These are phyloP conservation scores for Sugiyamaella boreocaroliniensis DNA, from an alignment of 805 yeast genomes.

Conservation along the genomic window DNA sequence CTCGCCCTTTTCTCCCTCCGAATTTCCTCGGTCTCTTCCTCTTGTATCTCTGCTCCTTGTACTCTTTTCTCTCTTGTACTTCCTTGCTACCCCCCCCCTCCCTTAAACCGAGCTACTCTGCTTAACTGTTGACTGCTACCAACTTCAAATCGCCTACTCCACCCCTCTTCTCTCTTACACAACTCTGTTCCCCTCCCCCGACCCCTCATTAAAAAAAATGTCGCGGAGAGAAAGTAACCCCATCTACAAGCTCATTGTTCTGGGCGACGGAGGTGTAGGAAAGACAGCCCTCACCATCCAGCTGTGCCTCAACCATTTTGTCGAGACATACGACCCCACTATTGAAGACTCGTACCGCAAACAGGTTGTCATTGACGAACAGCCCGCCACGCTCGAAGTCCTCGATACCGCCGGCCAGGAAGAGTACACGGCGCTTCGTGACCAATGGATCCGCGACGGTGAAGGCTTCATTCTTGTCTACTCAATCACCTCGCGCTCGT, in stretches of 20 bases:
- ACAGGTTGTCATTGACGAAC: conserved; percentile 74
- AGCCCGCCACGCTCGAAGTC: conserved; percentile 70
- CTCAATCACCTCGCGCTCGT: conserved; percentile 74
- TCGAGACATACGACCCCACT: conserved; percentile 97
- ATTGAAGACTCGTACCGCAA: conserved; percentile 68
- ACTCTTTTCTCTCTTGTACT: no score
- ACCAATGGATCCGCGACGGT: conserved; percentile 89
- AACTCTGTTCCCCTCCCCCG: no score
- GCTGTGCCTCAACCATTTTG: conserved; percentile 74
- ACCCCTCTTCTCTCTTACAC: no score
- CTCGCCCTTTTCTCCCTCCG: no score
- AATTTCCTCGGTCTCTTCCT: no score
- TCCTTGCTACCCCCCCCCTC: no score
- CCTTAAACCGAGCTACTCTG: no score
- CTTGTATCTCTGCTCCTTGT: no score
- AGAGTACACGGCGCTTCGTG: conserved; percentile 65
- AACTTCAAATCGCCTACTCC: no score
- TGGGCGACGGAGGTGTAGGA: conserved; percentile 99
- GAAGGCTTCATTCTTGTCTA: conserved; percentile 88
- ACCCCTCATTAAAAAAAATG: no score
- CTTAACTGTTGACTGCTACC: no score
- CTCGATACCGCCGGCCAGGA: conserved; percentile 94
- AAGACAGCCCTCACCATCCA: conserved; percentile 94
- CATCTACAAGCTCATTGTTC: conserved; percentile 79
- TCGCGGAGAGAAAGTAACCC: conserved; percentile 25